phyloP scores from a whole-genome alignment of 2,329 filamentous ascomycete species.

The Beauveria pseudobassiana region DNA sequence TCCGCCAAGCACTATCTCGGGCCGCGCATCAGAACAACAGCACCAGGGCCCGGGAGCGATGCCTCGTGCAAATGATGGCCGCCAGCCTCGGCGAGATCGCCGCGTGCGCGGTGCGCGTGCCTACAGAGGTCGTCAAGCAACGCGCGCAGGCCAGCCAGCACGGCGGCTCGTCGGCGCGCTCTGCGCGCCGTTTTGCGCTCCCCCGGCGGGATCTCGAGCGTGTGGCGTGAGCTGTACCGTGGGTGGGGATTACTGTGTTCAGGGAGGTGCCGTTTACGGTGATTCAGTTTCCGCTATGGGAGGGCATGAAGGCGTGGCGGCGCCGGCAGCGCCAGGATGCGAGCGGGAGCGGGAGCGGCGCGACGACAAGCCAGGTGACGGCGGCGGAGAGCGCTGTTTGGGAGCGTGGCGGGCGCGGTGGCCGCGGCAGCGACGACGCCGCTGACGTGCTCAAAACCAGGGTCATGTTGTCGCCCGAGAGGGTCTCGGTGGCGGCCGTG shows the following conservation, averaged over 20 bases:
- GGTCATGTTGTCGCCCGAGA: constrained; percentile 79
- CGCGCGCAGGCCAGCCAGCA: constrained; percentile 83
- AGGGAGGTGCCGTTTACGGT: constrained; percentile 96
- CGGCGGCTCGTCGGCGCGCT: constrained; percentile 60
- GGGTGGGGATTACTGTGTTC: constrained; percentile 90
- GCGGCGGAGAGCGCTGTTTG: constrained; percentile 74
- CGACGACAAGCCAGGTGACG: constrained; percentile 38
- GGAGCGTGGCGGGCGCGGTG: constrained; percentile 73
- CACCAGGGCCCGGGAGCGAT: constrained; percentile 13
- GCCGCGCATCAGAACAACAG: constrained; percentile 16
- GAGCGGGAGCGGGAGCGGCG: constrained; percentile 16
- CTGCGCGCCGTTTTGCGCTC: constrained; percentile 58
- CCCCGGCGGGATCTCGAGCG: constrained; percentile 41
- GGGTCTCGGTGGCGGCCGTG: constrained; percentile 50
- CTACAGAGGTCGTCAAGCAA: constrained; percentile 94
- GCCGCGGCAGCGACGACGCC: constrained; percentile 88
- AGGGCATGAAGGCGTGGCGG: constrained; percentile 74
- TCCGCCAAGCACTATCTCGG: constrained; percentile 53
- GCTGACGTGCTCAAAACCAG: constrained; percentile 91
- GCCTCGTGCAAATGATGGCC: constrained; percentile 69
- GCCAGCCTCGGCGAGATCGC: constrained; percentile 83
- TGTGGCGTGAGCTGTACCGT: constrained; percentile 80
- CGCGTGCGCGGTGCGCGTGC: constrained; percentile 85
- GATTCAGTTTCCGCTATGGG: constrained; percentile 96
- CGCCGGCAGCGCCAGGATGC: constrained; percentile 19